These are phyloP conservation scores for Citrus hindsii DNA, from an alignment of 345 rosid species.

Conservation along the genomic window DNA sequence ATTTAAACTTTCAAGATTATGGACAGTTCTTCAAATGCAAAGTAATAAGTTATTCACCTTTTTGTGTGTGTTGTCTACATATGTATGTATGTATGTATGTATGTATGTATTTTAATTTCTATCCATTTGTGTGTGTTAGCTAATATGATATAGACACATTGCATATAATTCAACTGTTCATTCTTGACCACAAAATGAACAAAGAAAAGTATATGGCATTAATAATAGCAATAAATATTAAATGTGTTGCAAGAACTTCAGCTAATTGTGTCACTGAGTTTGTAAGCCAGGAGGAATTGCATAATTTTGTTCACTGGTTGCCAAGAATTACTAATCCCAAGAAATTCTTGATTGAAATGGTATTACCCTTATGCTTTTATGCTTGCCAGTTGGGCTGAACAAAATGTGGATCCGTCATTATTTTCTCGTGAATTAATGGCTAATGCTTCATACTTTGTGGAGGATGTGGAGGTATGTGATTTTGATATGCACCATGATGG, in stretches of 20 bases:
- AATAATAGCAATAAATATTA: neutral
- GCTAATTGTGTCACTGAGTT: neutral
- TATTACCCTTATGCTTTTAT: neutral
- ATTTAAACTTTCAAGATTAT: neutral
- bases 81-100: too few relatives aligned
- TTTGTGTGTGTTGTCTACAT: neutral
- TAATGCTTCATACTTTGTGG: conserved; percentile 55
- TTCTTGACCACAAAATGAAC: neutral
- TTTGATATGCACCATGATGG: neutral
- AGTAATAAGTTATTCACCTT: neutral
- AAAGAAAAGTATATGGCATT: neutral
- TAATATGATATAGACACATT: neutral
- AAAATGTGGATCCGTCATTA: conserved; percentile 83
- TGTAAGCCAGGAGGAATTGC: neutral
- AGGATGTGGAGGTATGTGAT: conserved; percentile 49
- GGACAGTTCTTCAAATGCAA: neutral
- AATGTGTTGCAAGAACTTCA: neutral
- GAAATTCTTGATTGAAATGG: neutral
- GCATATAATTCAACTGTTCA: neutral
- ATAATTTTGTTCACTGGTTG: neutral
- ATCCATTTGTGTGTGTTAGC: neutral
- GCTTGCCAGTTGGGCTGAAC: conserved; percentile 74
- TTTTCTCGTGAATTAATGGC: conserved; percentile 74
- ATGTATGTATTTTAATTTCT: too few relatives aligned
- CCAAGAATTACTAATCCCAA: neutral